Evolutionary conservation across 805 yeast genomes (phyloP).

Genomic region (Candida gorgasii): DNA sequence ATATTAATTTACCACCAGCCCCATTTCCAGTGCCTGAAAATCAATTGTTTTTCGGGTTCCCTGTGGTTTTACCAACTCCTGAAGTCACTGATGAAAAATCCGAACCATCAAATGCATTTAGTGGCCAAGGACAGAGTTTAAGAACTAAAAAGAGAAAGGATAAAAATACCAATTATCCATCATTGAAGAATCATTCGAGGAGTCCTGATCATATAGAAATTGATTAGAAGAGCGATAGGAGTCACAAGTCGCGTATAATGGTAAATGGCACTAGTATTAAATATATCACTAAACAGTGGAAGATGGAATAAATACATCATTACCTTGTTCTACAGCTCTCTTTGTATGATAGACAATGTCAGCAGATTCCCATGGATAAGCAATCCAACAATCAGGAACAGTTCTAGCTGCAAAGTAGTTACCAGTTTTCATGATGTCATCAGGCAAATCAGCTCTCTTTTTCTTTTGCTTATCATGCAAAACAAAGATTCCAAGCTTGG

Average conservation of each 20-base stretch:
- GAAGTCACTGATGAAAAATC: conserved; percentile 26
- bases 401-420: conserved; percentile 72
- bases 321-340: conserved; percentile 73
- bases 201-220: conserved; percentile 83
- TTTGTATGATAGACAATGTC: conserved; percentile 74
- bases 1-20: conserved; percentile 64
- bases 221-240: too few relatives aligned
- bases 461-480: conserved; percentile 74
- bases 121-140: conserved; percentile 75
- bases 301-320: conserved; percentile 54
- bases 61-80: conserved; percentile 52
- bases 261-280: too few relatives aligned
- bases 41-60: conserved; percentile 91
- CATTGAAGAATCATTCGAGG: conserved; percentile 62
- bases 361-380: conserved; percentile 83
- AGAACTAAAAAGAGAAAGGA: conserved; percentile 74
- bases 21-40: conserved; percentile 78
- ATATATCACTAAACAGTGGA: conserved; percentile 33
- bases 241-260: too few relatives aligned
- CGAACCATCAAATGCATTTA: conserved; percentile 44
- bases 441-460: conserved; percentile 72
- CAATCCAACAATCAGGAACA: conserved; percentile 81
- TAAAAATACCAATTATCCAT: conserved; percentile 44
- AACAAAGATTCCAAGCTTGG: conserved; percentile 74
- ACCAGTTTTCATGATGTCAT: conserved; percentile 56